Evolutionary conservation across 495 filamentous ascomycete genomes (phyloP), one percentile per base, ranked within the genome.

Genomic region (Penicillium taxi): DNA sequence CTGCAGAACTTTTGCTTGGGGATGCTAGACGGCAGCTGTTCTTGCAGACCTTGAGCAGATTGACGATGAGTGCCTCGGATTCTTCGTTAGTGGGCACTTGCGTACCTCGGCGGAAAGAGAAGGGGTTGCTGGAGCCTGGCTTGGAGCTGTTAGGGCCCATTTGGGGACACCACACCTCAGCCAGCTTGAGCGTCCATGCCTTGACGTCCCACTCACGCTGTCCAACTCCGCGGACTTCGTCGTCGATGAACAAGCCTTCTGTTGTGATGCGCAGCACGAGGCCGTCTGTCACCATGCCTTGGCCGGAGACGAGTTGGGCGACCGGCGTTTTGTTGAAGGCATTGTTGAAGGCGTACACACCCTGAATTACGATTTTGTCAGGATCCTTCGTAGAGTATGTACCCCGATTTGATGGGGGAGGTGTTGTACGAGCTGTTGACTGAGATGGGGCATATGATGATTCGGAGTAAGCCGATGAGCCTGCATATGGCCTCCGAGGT

Each of bases 161-260:
- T 21, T 71, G 68, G 15, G 82, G 79, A 47, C 82, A 88, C 78
- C 85, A 89, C 57, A 96, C 80, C 69, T 98, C 91, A 46, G 91
- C 78, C 17, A 80, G 67, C 59, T 89, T 95, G 63, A 98, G 74
- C 9, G 86, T 94, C 91, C 91, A 96, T 12, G 90, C 89, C 55
- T 96, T 96, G 58, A 96, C 75, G 55, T 98, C 91, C 93, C 93
- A 98, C 63, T 96, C 93, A 32, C 91, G 75, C 56, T 94, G 86
- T 13, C 82, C 78, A 2, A 94, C 82, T 26, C 79, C 79, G 12
- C 87, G 78, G 24, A 95, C 67, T 48, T 95, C 91, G 55, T 96
- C 93, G 53, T 98, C 91, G 47, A 98, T 86, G 58, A 96, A 96
- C 22, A 96, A 74, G 3, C 91, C 91, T 56, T 94, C 91, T 2